Evolutionary conservation across 2,329 filamentous ascomycete species (phyloP).

Genomic region (Annulohypoxylon truncatum): DNA sequence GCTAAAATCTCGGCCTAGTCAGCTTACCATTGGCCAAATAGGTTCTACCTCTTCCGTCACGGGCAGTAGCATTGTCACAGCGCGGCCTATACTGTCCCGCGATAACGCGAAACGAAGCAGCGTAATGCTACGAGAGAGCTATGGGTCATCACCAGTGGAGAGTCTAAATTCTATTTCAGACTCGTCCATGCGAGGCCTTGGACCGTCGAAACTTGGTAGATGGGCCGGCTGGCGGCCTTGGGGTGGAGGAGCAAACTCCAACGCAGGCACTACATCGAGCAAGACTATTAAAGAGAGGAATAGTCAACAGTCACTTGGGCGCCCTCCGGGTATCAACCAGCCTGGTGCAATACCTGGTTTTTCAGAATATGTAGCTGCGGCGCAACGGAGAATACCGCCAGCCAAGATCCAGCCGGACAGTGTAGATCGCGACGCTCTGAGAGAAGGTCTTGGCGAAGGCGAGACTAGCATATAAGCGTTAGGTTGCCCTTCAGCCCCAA

Average conservation of each 20-base stretch:
- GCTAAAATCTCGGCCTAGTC: conserved; percentile 78
- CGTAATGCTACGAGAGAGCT: conserved; percentile 67
- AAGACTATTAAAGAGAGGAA: conserved; percentile 52
- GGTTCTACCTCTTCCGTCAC: conserved; percentile 66
- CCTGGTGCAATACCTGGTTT: conserved; percentile 80
- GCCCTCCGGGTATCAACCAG: conserved; percentile 82
- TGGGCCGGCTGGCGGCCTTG: conserved; percentile 59
- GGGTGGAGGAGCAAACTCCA: conserved; percentile 41
- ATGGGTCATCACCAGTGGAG: conserved; percentile 41
- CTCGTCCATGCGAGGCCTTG: conserved; percentile 45
- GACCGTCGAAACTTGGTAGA: conserved; percentile 53
- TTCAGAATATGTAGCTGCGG: conserved; percentile 64
- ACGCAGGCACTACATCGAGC: conserved; percentile 49
- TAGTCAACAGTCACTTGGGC: conserved; percentile 50
- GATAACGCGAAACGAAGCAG: conserved; percentile 62
- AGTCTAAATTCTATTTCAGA: conserved; percentile 52
- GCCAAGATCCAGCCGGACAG: conserved; percentile 67
- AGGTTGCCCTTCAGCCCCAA: neutral
- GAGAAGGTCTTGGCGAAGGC: conserved; percentile 66
- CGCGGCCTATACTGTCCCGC: conserved; percentile 67
- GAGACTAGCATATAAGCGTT: neutral
- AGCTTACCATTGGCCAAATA: conserved; percentile 70
- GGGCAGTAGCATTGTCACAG: conserved; percentile 68
- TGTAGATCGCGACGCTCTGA: conserved; percentile 70
- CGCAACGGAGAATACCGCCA: conserved; percentile 64